Conservation (phyloP, 2,329 filamentous ascomycete species). For the Onygenales sp. region DNA sequence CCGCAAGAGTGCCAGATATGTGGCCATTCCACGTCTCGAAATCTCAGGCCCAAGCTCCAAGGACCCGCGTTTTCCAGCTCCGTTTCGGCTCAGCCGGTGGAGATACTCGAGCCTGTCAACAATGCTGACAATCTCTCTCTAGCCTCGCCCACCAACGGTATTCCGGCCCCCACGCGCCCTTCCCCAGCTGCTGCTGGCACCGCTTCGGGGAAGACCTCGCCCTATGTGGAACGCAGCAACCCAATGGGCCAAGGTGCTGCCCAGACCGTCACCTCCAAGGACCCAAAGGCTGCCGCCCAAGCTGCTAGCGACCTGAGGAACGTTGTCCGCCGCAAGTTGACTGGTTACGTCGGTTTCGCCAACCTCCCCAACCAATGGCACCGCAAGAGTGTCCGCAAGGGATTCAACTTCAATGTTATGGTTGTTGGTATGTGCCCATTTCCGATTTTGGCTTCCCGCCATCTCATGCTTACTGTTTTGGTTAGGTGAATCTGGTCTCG, state of each 20-base stretch:
- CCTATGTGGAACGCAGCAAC: conserved; percentile 50
- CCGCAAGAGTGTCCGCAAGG: conserved; percentile 99
- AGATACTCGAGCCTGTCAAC: conserved; percentile 11
- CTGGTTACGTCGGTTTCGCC: conserved; percentile 96
- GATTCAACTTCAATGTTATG: conserved; percentile 99
- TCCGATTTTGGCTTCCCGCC: background rate
- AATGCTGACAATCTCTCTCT: conserved; percentile 24
- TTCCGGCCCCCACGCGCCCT: conserved; percentile 17
- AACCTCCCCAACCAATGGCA: conserved; percentile 99
- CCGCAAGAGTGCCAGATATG: conserved; percentile 1
- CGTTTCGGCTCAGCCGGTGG: conserved; percentile 6
- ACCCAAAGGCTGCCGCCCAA: conserved; percentile 48
- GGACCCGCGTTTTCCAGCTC: conserved; percentile 10
- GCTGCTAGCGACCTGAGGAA: conserved; percentile 69
- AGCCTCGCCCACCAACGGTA: conserved; percentile 22
- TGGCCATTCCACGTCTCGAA: background rate
- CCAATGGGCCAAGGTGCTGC: conserved; percentile 43
- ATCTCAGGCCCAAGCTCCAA: conserved; percentile 8
- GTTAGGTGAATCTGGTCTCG: conserved; percentile 92
- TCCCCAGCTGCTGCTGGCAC: conserved; percentile 31
- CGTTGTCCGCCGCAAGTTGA: conserved; percentile 96
- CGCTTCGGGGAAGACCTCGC: conserved; percentile 45
- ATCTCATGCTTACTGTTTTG: background rate
- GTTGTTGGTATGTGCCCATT: conserved; percentile 73
- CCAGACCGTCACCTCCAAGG: conserved; percentile 56